Evolutionary conservation across 2,329 filamentous ascomycete species (phyloP), one percentile per base, ranked within the genome.

Genomic region (Fusarium sp.): DNA sequence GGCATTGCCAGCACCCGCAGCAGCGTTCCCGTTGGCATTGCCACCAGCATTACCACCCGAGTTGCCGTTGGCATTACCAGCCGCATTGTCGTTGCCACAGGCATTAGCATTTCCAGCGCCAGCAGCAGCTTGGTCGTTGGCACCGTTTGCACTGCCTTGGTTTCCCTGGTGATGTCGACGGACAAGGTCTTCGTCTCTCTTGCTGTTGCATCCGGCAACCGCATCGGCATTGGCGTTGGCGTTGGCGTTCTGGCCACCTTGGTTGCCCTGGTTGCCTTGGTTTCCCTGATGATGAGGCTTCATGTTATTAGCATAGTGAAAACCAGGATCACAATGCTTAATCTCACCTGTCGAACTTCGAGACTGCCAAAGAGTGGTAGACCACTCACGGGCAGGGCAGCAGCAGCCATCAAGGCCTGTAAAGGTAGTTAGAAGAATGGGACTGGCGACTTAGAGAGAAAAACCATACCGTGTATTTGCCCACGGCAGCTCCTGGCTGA

Each of bases 371-470:
- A 45, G 10, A 73, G 18, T 5, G 70, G 70, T 1, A 59, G 66
- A 2, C 56, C 57, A 4, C 56, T 50, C 2, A 22, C 70, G 22
- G 70, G 70, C 5, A 69, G 27, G 13, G 70, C 70, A 7, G 65
- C 70, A 59, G 36, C 45, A 56, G 66, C 70, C 66, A 72, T 72
- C 40, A 72, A 59, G 9, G 69, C 38, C 70, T 72, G 1, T 6
- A 0, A 4, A 6, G 0, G 13, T 25, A 47, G 59, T 62, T 36
- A 62, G 59, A 20, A 13, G 7, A 3, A 14, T 6, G 9, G 6
- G 2, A 4, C 2, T 10, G 3, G 4, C 20, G 27, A 10, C 4
- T 25, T 11, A 13, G 7, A 4, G 10, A 16, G 13, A 2, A 47
- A 6, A 14, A 8, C 25, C 38, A 7, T 65, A 71, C 69, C 3